Percentiles rank a stretch among this genome's conserved stretches.
Conservation (phyloP, 2,329 filamentous ascomycete genomes). For the Arachnomyces sp. region DNA sequence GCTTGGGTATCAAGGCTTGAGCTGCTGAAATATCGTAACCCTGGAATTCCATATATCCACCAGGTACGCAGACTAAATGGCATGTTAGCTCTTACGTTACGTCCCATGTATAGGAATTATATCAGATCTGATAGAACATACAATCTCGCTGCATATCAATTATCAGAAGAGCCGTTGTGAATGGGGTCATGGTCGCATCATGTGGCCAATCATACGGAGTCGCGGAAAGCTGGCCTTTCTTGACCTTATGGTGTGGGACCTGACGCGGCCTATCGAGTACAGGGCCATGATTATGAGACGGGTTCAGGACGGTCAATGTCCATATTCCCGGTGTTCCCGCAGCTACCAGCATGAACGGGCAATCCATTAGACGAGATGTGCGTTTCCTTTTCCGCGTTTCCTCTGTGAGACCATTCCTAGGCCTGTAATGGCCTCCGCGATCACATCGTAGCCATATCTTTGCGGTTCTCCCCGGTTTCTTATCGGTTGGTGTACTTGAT, state of each 20-base stretch:
- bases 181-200: slow-evolving; percentile 36
- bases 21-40: slow-evolving; percentile 36
- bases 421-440: slow-evolving; percentile 38
- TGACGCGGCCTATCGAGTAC: slow-evolving; percentile 35
- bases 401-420: slow-evolving; percentile 38
- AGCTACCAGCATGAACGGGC: slow-evolving; percentile 38
- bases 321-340: slow-evolving; percentile 38
- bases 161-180: slow-evolving; percentile 39
- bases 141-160: slow-evolving; percentile 45
- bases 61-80: slow-evolving; percentile 32
- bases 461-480: slow-evolving; percentile 37
- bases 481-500: slow-evolving; percentile 39
- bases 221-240: slow-evolving; percentile 37
- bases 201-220: slow-evolving; percentile 41
- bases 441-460: slow-evolving; percentile 41
- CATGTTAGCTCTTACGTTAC: background rate
- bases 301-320: slow-evolving; percentile 35
- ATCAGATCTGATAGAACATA: slow-evolving; percentile 18
- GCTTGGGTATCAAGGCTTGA: slow-evolving; percentile 33
- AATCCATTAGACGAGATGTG: slow-evolving; percentile 38
- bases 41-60: slow-evolving; percentile 40
- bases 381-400: slow-evolving; percentile 38
- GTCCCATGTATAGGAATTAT: slow-evolving; percentile 1
- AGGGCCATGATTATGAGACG: slow-evolving; percentile 37
- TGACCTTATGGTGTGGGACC: slow-evolving; percentile 34